Base-by-base conservation (phyloP, 2,329 filamentous ascomycete genomes). In the Ascochyta viciae-villosae region DNA sequence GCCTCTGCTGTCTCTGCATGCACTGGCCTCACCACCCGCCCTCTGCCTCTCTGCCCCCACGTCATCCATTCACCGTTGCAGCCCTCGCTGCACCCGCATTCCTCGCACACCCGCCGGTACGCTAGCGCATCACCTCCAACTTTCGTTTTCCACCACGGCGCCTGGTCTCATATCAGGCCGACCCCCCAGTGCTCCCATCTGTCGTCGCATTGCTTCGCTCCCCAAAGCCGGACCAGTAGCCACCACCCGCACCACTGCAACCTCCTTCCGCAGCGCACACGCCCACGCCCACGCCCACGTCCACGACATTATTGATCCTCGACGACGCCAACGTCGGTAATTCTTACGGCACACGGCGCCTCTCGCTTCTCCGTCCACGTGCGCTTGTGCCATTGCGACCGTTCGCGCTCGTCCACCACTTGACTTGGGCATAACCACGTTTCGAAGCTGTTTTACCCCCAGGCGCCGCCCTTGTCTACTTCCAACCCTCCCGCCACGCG, bases 381-480 rank as follows among this genome's bases (percentile, higher is more conserved):
- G 47, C 53, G 42, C 53, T 43, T 39, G 41, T 43, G 48, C 47
- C 38, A n/a, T 42, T 26, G 42, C 38, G 47, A 41, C 48, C 43
- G 43, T 43, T 44, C 41, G 46, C 52, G 46, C 37, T 42, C 41
- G 19, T 35, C 31, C 19, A 22, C 54, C 49, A 39, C 23, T 54
- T 41, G 47, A 50, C 54, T 56, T 61, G 51, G 61, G 61, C 68
- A 68, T 65, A 66, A 65, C 69, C 57, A 70, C 67, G 69, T 74
- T 71, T 72, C 70, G 70, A 65, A 73, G 61, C 62, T 67, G 69
- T 71, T 72, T 71, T 66, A 71, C 62, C 62, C 62, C 61, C 60
- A 61, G 37, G 58, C 56, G 40, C 24, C 53, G 38, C 47, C 55
- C 44, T 24, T 51, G 50, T 58, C 65, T 56, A 29, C 56, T 46